Base-by-base conservation (phyloP, 768 basidiomycete species). In the Naganishia randhawae region DNA sequence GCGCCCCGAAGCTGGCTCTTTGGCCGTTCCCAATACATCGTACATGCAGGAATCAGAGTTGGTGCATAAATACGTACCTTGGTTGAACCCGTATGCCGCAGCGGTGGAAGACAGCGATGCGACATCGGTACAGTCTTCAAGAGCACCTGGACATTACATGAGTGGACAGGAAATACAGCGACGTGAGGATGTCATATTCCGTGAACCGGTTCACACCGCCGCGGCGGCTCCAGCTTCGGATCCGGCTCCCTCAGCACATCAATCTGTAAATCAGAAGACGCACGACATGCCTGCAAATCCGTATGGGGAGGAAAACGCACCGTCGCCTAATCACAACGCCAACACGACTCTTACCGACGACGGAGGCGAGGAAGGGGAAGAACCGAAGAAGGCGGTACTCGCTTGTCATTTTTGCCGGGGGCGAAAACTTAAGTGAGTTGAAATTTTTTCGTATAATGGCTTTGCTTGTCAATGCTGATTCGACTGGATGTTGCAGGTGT, bases 341-440 rank as follows among this genome's bases (percentile, higher is more conserved):
- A 52, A 52, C 29, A 52, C 31, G 35, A 41, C 37, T 7, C 37
- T 41, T 5, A 33, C 31, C 4, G 39, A 39, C 27, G 53, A 31
- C 16, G 68, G 25, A 9, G 27, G 19, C 35, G 52, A 37, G 39
- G 51, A 69, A 19, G 69, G 53, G 8, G 53, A 45, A 29, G 53
- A 63, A 25, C 69, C 69, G 32, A 67, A 73, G 57, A 77, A 76
- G 66, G 68, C 75, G 17, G 68, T 73, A 29, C 68, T 81, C 32
- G 80, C 80, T 22, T 81, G 80, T 71, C 80, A 81, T 65, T 81
- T 81, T 67, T 81, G 80, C 55, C 73, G 80, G 54, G 74, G 79
- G 22, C 67, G 80, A 32, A 81, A 81, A 67, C 75, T 80, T 65
- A 81, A 79, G 76, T 81, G 71, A 71, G 78, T 75, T 7, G n/a